phyloP scores from a whole-genome alignment of 1,284 basidiomycete species.

The Puccinia brachypodii region DNA sequence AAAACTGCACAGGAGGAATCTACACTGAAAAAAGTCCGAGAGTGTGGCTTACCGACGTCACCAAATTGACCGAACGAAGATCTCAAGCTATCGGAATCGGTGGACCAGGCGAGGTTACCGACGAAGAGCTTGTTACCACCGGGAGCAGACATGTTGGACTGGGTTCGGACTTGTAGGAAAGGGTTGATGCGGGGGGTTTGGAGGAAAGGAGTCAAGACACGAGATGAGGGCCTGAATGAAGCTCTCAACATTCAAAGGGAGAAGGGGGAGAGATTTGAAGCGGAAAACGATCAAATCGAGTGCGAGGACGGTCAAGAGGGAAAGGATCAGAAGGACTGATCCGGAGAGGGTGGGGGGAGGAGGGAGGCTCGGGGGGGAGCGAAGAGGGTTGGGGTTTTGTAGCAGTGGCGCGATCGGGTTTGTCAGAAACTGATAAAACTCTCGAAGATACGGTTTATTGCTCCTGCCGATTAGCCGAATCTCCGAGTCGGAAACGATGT shows the following conservation, averaged over 20 bases:
- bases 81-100: constrained; percentile 7
- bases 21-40: not conserved
- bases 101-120: constrained; percentile 42
- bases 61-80: constrained; percentile 24
- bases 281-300: not conserved
- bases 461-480: not conserved
- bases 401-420: not conserved
- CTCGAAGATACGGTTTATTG: not conserved
- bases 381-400: not conserved
- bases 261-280: not conserved
- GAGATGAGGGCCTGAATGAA: not conserved
- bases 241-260: constrained; percentile 8
- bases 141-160: not conserved
- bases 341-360: not conserved
- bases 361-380: not conserved
- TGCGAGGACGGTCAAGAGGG: not conserved
- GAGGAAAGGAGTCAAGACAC: not conserved
- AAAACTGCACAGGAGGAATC: not conserved
- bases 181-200: too few relatives aligned
- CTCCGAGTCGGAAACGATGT: constrained; percentile 7
- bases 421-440: constrained; percentile 12
- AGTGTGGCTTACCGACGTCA: constrained; percentile 21
- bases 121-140: constrained; percentile 37
- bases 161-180: too few relatives aligned
- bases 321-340: not conserved